Evolutionary conservation across 768 basidiomycete species (phyloP).

Genomic region (Mycena venus): DNA sequence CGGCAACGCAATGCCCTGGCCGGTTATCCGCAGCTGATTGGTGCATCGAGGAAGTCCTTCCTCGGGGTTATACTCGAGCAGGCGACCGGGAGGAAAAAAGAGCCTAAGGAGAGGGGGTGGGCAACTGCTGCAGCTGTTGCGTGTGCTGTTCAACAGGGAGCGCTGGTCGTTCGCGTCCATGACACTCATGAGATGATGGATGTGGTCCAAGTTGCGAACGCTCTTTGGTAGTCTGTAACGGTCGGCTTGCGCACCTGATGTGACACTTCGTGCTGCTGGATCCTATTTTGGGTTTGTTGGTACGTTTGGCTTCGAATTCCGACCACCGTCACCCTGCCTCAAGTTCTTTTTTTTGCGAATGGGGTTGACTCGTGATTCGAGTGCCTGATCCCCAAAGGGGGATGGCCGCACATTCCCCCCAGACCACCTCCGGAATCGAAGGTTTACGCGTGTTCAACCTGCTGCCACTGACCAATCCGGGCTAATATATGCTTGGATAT

Average conservation of each 20-base stretch:
- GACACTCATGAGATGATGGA: conserved; percentile 82
- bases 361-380: no score
- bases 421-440: no score
- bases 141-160: conserved; percentile 81
- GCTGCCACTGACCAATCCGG: no score
- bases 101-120: conserved; percentile 76
- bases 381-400: no score
- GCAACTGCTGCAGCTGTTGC: conserved; percentile 86
- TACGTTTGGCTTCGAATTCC: no score
- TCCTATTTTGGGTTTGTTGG: no score
- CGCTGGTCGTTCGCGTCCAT: conserved; percentile 85
- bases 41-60: conserved; percentile 88
- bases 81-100: conserved; percentile 64
- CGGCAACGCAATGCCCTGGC: conserved; percentile 60
- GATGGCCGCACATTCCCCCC: no score
- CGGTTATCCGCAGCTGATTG: conserved; percentile 79
- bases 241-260: no score
- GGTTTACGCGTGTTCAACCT: no score
- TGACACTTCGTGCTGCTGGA: neutral
- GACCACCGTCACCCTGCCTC: no score
- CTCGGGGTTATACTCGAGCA: conserved; percentile 74
- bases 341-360: no score
- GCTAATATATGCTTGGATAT: no score
- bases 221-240: conserved; percentile 59
- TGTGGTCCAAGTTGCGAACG: conserved; percentile 75